Conservation (phyloP, 2,329 filamentous ascomycete genomes). For the Penicillium sp. region DNA sequence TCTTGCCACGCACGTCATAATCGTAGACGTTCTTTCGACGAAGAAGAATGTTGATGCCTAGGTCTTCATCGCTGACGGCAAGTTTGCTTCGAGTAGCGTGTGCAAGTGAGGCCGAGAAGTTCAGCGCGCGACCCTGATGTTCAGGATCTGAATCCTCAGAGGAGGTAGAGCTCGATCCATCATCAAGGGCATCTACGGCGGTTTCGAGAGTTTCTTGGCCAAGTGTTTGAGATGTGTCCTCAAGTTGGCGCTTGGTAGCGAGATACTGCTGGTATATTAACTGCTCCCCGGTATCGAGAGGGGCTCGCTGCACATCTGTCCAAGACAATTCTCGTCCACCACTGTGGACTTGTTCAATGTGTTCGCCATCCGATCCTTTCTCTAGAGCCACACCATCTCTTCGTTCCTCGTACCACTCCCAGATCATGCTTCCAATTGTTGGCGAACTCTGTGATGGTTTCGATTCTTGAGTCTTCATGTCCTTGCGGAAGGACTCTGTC, state of each 20-base stretch:
- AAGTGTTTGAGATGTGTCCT: slow-evolving; percentile 72
- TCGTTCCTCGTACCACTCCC: slow-evolving; percentile 73
- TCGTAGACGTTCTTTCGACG: slow-evolving; percentile 90
- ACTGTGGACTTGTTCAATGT: slow-evolving; percentile 65
- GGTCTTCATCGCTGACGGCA: slow-evolving; percentile 80
- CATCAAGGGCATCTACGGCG: slow-evolving; percentile 68
- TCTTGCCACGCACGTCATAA: slow-evolving; percentile 87
- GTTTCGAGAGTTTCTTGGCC: slow-evolving; percentile 70
- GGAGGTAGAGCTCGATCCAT: slow-evolving; percentile 79
- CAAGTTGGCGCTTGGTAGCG: slow-evolving; percentile 80
- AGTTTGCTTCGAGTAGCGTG: slow-evolving; percentile 83
- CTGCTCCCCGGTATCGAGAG: slow-evolving; percentile 73
- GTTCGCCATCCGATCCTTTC: slow-evolving; percentile 54
- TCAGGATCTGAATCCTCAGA: slow-evolving; percentile 87
- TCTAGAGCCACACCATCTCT: slow-evolving; percentile 63
- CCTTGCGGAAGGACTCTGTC: slow-evolving; percentile 62
- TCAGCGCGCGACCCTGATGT: slow-evolving; percentile 87
- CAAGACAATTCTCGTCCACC: slow-evolving; percentile 63
- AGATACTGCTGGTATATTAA: slow-evolving; percentile 87
- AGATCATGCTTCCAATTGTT: slow-evolving; percentile 71
- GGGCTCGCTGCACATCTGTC: slow-evolving; percentile 59
- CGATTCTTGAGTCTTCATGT: slow-evolving; percentile 21
- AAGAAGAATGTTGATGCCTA: slow-evolving; percentile 86
- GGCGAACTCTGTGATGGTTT: slow-evolving; percentile 40
- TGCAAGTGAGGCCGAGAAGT: slow-evolving; percentile 79